Percentiles rank a stretch among this genome's conserved stretches.
phyloP scores from a whole-genome alignment of 805 yeast genomes.

The Diddensiella santjacobensis region DNA sequence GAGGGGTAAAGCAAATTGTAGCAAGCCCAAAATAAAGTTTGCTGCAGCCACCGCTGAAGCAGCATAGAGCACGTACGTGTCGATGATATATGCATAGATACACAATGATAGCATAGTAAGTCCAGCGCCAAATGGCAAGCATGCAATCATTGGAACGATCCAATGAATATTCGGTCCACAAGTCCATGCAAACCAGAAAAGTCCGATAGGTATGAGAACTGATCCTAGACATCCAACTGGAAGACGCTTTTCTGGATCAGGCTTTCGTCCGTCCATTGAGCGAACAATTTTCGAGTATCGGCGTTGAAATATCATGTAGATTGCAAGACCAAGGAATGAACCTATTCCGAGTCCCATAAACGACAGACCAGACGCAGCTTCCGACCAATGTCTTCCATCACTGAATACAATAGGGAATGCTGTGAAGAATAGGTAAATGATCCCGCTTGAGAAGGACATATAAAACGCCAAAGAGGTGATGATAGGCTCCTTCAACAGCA shows the following conservation, averaged over 20 bases:
- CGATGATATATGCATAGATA: slow-evolving; percentile 12
- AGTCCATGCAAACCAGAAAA: slow-evolving; percentile 52
- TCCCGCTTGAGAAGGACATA: slow-evolving; percentile 51
- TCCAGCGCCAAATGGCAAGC: slow-evolving; percentile 43
- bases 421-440: slow-evolving; percentile 53
- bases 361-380: slow-evolving; percentile 53
- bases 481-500: slow-evolving; percentile 51
- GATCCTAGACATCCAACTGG: slow-evolving; percentile 42
- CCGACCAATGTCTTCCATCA: slow-evolving; percentile 42
- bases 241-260: slow-evolving; percentile 49
- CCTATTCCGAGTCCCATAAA: slow-evolving; percentile 63
- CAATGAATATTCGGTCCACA: slow-evolving; percentile 42
- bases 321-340: slow-evolving; percentile 52
- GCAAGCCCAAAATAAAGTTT: slow-evolving; percentile 65
- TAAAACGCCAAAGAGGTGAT: slow-evolving; percentile 49
- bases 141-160: slow-evolving; percentile 51
- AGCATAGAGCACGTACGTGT: slow-evolving; percentile 44
- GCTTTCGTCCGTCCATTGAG: slow-evolving; percentile 40
- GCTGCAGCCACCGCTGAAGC: slow-evolving; percentile 88
- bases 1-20: slow-evolving; percentile 77
- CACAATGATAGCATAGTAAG: slow-evolving; percentile 37
- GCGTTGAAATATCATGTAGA: slow-evolving; percentile 1
- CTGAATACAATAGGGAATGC: slow-evolving; percentile 53
- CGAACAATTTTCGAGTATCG: slow-evolving; percentile 32
- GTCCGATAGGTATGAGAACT: slow-evolving; percentile 47